Percentiles rank a stretch among this genome's conserved stretches.
These are phyloP conservation scores for Coemansia nantahalensis DNA, from an alignment of 192 early-diverging fungal species.

Conservation along the genomic window DNA sequence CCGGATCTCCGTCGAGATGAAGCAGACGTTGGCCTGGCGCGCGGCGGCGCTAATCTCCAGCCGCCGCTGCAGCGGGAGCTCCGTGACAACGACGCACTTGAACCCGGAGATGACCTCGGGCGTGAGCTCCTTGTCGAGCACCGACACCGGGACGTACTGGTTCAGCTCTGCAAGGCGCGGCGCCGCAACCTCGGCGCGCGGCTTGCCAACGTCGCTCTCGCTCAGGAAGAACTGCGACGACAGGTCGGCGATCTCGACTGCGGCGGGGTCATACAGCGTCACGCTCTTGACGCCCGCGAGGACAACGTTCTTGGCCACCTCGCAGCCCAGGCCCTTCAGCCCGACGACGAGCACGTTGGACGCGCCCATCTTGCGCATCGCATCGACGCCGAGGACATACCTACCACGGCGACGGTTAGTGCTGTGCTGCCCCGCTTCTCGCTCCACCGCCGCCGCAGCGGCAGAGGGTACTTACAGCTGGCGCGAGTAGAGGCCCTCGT, in stretches of 20 bases:
- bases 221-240: slow-evolving; percentile 89
- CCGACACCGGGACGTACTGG: slow-evolving; percentile 91
- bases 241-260: slow-evolving; percentile 76
- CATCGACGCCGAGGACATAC: slow-evolving; percentile 88
- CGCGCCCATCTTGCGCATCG: slow-evolving; percentile 97
- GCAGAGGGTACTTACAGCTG: slow-evolving; percentile 93
- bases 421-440: no score
- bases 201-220: slow-evolving; percentile 81
- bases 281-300: slow-evolving; percentile 99
- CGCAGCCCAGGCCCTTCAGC: slow-evolving; percentile 93
- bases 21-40: slow-evolving; percentile 68
- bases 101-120: slow-evolving; percentile 60
- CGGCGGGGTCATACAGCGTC: slow-evolving; percentile 83
- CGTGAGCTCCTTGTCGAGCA: slow-evolving; percentile 75
- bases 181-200: slow-evolving; percentile 70
- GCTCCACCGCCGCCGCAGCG: no score
- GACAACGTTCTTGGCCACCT: slow-evolving; percentile 98
- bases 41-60: slow-evolving; percentile 84
- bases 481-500: slow-evolving; percentile 97
- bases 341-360: slow-evolving; percentile 97
- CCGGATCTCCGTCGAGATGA: slow-evolving; percentile 83
- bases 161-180: slow-evolving; percentile 93
- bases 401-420: no score
- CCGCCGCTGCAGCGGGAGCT: slow-evolving; percentile 71
- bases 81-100: slow-evolving; percentile 86